These are phyloP conservation scores for Pestalotiopsis sp. DNA, from an alignment of 2,329 filamentous ascomycete species.

Conservation along the genomic window DNA sequence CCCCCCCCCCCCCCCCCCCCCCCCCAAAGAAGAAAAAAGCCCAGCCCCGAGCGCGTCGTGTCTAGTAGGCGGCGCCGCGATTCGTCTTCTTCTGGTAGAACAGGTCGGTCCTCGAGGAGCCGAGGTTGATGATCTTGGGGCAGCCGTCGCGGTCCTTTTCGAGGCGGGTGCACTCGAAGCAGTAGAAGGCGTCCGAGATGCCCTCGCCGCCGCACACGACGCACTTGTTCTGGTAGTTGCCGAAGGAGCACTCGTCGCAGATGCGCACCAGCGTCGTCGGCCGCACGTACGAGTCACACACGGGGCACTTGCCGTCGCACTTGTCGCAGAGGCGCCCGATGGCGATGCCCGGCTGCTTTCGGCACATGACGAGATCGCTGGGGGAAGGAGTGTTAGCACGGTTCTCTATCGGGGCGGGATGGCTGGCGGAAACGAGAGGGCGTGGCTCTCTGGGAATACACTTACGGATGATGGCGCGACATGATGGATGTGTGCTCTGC, in stretches of 20 bases:
- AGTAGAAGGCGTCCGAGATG: conserved; percentile 98
- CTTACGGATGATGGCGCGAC: conserved; percentile 93
- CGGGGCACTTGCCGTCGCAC: conserved; percentile 98
- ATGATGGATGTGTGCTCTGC: conserved; percentile 46
- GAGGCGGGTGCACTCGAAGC: conserved; percentile 94
- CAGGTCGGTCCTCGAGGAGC: conserved; percentile 87
- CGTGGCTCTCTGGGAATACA: conserved; percentile 19
- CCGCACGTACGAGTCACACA: conserved; percentile 98
- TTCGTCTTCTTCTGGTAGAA: conserved; percentile 70
- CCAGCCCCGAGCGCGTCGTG: conserved; percentile 49
- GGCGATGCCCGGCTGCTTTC: conserved; percentile 95
- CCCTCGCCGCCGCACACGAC: conserved; percentile 98
- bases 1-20: conserved; percentile 12
- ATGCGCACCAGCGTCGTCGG: conserved; percentile 96
- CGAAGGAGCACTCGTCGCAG: conserved; percentile 99
- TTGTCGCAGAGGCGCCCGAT: conserved; percentile 99
- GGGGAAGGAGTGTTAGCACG: conserved; percentile 9
- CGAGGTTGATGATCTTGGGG: conserved; percentile 98
- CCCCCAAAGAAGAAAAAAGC: conserved; percentile 38
- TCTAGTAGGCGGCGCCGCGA: conserved; percentile 56
- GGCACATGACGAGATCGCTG: conserved; percentile 98
- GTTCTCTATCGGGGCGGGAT: not conserved
- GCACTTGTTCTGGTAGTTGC: conserved; percentile 99
- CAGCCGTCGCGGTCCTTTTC: conserved; percentile 98
- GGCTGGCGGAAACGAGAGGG: not conserved